Evolutionary conservation across 2,329 filamentous ascomycete genomes (phyloP).

Genomic region (Penicillium italicum): DNA sequence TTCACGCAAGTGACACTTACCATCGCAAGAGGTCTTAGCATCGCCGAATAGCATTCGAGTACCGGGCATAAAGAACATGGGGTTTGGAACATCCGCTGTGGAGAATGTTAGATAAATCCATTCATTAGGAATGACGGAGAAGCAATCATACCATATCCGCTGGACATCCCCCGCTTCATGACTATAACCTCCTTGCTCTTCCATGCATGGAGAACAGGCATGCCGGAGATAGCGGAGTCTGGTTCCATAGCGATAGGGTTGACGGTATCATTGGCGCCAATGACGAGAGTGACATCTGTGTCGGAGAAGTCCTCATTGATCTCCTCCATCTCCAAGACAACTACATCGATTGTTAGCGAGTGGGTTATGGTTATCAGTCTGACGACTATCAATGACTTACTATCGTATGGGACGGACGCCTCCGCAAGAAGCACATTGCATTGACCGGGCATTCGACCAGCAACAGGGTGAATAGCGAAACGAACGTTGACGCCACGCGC

Average conservation of each 20-base stretch:
- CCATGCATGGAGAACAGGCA: constrained; percentile 90
- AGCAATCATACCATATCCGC: constrained; percentile 67
- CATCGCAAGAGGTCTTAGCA: constrained; percentile 78
- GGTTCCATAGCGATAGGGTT: constrained; percentile 85
- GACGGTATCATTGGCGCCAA: constrained; percentile 89
- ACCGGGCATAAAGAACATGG: constrained; percentile 88
- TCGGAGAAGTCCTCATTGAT: constrained; percentile 89
- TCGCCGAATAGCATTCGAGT: constrained; percentile 92
- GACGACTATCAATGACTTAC: constrained; percentile 30
- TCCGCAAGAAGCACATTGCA: constrained; percentile 89
- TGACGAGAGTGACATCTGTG: constrained; percentile 82
- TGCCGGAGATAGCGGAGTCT: constrained; percentile 79
- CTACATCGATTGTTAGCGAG: constrained; percentile 25
- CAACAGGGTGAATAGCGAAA: constrained; percentile 87
- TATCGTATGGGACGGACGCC: constrained; percentile 83
- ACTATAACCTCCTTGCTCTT: constrained; percentile 91
- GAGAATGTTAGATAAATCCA: constrained; percentile 5
- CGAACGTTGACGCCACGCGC: constrained; percentile 74
- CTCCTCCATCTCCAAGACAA: constrained; percentile 92
- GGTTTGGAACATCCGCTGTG: constrained; percentile 80
- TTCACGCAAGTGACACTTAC: constrained; percentile 44
- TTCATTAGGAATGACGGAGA: not conserved
- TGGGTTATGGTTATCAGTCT: not conserved
- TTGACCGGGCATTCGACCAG: constrained; percentile 87
- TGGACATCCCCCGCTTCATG: constrained; percentile 89